Conservation (phyloP, 2,329 filamentous ascomycete genomes). For the Sphaerulina vaccinii region DNA sequence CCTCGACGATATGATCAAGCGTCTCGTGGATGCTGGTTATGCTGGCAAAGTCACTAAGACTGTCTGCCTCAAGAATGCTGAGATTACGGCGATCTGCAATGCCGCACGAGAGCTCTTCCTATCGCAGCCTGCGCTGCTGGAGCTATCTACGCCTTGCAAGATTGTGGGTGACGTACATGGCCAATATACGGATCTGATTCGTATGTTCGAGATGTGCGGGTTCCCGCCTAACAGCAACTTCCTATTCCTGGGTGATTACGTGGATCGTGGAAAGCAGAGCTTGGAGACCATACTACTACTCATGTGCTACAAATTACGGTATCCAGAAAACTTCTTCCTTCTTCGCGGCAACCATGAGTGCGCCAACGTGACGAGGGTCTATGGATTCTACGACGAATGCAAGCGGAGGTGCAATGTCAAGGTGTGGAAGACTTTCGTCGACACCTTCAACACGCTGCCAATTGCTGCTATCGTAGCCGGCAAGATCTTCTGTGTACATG, state of each 20-base stretch:
- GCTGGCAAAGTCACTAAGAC: slow-evolving; percentile 96
- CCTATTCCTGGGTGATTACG: slow-evolving; percentile 92
- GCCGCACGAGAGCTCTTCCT: slow-evolving; percentile 86
- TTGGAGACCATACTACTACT: slow-evolving; percentile 90
- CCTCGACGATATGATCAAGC: slow-evolving; percentile 94
- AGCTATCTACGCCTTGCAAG: slow-evolving; percentile 92
- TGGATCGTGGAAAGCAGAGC: slow-evolving; percentile 93
- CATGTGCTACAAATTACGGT: slow-evolving; percentile 96
- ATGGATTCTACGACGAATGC: slow-evolving; percentile 98
- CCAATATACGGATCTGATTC: slow-evolving; percentile 92
- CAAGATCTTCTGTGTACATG: slow-evolving; percentile 97
- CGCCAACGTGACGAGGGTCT: slow-evolving; percentile 91
- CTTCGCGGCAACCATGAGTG: slow-evolving; percentile 95
- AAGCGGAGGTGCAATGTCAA: slow-evolving; percentile 95
- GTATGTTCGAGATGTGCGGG: slow-evolving; percentile 98
- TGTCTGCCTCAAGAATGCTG: slow-evolving; percentile 94
- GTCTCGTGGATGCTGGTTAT: slow-evolving; percentile 90
- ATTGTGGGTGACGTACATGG: slow-evolving; percentile 97
- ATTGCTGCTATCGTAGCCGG: slow-evolving; percentile 96
- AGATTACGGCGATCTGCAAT: slow-evolving; percentile 90
- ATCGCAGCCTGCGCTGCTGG: slow-evolving; percentile 85
- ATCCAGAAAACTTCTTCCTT: slow-evolving; percentile 95
- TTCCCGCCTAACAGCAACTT: slow-evolving; percentile 92
- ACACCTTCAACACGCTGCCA: slow-evolving; percentile 92
- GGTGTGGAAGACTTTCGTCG: slow-evolving; percentile 96